Conservation (phyloP, 768 basidiomycete genomes). For the Suillus subalutaceus region DNA sequence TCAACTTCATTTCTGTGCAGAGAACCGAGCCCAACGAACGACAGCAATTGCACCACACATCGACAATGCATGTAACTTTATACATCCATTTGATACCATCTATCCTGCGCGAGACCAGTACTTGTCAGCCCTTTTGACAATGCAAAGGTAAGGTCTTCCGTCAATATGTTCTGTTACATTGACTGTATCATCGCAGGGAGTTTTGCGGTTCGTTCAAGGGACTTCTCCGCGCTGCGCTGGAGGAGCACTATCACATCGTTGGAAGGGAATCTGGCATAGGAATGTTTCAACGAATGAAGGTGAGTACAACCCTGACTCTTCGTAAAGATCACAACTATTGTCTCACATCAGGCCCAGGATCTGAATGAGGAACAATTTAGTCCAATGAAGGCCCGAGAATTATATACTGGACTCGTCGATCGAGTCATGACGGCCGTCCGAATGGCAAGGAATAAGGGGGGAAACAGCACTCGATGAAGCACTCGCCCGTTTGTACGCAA, state of each 20-base stretch:
- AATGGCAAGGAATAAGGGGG: constrained; percentile 1
- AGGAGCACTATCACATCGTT: not conserved
- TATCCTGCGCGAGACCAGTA: not conserved
- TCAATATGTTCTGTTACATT: not conserved
- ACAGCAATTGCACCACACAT: not conserved
- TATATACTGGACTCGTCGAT: not conserved
- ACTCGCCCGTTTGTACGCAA: not conserved
- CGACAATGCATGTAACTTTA: not conserved
- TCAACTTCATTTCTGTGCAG: not conserved
- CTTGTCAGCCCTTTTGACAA: not conserved
- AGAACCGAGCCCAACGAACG: not conserved
- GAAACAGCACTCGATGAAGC: constrained; percentile 1
- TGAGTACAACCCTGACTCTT: not conserved
- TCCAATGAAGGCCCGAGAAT: not conserved
- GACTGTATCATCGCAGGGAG: not conserved
- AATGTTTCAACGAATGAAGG: constrained; percentile 10
- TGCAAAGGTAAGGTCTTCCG: not conserved
- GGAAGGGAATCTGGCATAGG: not conserved
- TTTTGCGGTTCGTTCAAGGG: constrained; percentile 2
- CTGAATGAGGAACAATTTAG: constrained; percentile 1
- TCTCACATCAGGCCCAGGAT: not conserved
- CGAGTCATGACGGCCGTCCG: not conserved
- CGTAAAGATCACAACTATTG: not conserved
- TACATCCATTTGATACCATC: not conserved
- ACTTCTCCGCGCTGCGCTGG: not conserved